phyloP scores from a whole-genome alignment of 2,329 filamentous ascomycete genomes.

The Xylariaceae sp. region DNA sequence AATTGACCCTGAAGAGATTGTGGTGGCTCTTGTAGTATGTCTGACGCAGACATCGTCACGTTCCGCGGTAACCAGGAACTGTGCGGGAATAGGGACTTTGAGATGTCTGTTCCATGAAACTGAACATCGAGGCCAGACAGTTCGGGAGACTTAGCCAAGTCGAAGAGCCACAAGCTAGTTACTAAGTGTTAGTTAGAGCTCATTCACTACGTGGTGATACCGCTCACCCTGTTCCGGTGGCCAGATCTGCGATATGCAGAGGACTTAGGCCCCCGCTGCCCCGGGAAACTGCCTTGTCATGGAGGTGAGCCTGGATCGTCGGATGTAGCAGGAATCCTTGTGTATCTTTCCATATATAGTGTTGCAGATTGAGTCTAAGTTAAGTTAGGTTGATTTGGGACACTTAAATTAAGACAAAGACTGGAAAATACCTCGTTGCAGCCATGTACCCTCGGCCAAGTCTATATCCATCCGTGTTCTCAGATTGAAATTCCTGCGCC shows the following conservation, averaged over 20 bases:
- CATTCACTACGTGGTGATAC: no score
- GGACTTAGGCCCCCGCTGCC: not conserved
- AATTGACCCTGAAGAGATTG: conserved; percentile 17
- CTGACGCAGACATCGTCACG: conserved; percentile 8
- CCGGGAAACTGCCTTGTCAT: not conserved
- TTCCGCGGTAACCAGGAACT: conserved; percentile 18
- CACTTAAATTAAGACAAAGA: not conserved
- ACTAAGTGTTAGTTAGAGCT: no score
- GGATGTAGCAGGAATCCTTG: conserved; percentile 22
- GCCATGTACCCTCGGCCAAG: conserved; percentile 15
- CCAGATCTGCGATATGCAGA: conserved; percentile 15
- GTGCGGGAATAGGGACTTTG: conserved; percentile 20
- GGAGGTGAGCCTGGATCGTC: conserved; percentile 12
- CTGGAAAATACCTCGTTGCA: conserved; percentile 24
- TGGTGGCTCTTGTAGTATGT: conserved; percentile 16
- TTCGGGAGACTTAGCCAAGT: conserved; percentile 19
- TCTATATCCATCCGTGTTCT: conserved; percentile 12
- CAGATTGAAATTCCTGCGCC: no score
- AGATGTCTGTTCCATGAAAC: conserved; percentile 24
- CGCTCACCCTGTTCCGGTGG: conserved; percentile 24
- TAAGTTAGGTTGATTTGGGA: not conserved
- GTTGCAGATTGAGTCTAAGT: conserved; percentile 24
- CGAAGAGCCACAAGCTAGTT: conserved; percentile 24
- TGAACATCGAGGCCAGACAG: conserved; percentile 11
- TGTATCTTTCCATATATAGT: conserved; percentile 21